Percentiles rank a stretch among this genome's conserved stretches.
phyloP scores from a whole-genome alignment of 2,329 filamentous ascomycete genomes.

The Paecilomyces sp. region DNA sequence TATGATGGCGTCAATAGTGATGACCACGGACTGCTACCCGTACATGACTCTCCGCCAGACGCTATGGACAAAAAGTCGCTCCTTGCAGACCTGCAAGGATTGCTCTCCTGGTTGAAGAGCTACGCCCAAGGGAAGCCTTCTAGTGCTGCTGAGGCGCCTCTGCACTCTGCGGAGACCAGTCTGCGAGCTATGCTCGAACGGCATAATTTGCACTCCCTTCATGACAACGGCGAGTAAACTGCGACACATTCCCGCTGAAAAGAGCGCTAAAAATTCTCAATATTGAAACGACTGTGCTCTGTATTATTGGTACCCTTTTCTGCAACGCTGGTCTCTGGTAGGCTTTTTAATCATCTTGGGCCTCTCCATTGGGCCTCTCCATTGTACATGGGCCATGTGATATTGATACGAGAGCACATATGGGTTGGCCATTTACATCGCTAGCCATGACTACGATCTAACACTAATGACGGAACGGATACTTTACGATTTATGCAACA shows the following conservation, averaged over 20 bases:
- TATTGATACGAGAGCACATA: neutral
- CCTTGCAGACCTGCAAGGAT: slow-evolving; percentile 23
- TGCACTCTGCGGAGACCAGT: slow-evolving; percentile 28
- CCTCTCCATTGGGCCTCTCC: neutral
- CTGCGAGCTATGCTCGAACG: slow-evolving; percentile 29
- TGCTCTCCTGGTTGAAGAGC: slow-evolving; percentile 28
- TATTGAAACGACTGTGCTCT: neutral
- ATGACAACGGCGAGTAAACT: slow-evolving; percentile 4
- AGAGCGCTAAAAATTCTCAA: neutral
- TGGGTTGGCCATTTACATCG: neutral
- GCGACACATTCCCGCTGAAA: slow-evolving; percentile 3
- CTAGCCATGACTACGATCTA: neutral
- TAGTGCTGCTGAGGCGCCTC: slow-evolving; percentile 8
- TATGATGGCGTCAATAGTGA: neutral
- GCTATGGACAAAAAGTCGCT: slow-evolving; percentile 10
- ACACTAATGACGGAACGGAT: neutral
- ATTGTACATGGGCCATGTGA: neutral
- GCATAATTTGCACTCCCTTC: slow-evolving; percentile 6
- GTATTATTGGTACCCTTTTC: neutral
- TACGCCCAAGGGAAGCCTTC: slow-evolving; percentile 1
- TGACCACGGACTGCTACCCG: neutral
- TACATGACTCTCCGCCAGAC: neutral
- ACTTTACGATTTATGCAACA: neutral
- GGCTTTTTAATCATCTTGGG: neutral
- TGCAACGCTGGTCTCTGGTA: neutral